Evolutionary conservation across 805 yeast species (phyloP).

Genomic region (Starmerella cellae): DNA sequence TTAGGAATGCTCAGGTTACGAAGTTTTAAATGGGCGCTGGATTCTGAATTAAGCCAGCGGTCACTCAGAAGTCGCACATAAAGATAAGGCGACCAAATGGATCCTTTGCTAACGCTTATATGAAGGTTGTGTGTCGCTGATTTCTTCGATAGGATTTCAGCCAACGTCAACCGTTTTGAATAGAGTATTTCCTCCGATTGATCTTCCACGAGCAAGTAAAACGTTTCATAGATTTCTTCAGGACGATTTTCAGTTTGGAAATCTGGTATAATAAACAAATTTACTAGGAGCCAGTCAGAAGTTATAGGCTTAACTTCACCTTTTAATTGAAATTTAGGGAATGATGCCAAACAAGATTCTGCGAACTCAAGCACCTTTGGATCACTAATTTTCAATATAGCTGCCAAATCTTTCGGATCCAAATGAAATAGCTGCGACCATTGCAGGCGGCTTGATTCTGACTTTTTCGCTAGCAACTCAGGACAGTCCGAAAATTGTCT

Average conservation of each 20-base stretch:
- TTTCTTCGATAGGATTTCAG: neutral
- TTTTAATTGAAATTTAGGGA: conserved; percentile 53
- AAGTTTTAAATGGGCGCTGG: conserved; percentile 47
- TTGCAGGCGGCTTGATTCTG: conserved; percentile 72
- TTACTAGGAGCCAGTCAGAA: conserved; percentile 49
- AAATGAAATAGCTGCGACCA: conserved; percentile 66
- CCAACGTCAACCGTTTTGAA: conserved; percentile 1
- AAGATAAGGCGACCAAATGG: conserved; percentile 41
- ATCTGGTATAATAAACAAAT: conserved; percentile 50
- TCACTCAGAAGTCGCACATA: conserved; percentile 65
- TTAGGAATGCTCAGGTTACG: conserved; percentile 41
- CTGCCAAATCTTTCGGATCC: conserved; percentile 61
- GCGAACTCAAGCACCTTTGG: conserved; percentile 59
- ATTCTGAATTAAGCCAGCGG: conserved; percentile 69
- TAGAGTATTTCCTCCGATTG: conserved; percentile 54
- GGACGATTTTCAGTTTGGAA: conserved; percentile 64
- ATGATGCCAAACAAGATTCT: conserved; percentile 48
- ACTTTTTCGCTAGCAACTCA: conserved; percentile 49
- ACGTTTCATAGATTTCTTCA: conserved; percentile 56
- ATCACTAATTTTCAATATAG: conserved; percentile 33
- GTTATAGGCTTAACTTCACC: conserved; percentile 69
- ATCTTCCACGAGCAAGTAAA: conserved; percentile 65
- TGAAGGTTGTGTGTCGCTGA: neutral
- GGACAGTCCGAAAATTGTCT: conserved; percentile 73
- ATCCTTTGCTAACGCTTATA: neutral